These are phyloP conservation scores for Stephanodiscus minutulus DNA, from an alignment of 108 stramenopile species.

Conservation along the genomic window DNA sequence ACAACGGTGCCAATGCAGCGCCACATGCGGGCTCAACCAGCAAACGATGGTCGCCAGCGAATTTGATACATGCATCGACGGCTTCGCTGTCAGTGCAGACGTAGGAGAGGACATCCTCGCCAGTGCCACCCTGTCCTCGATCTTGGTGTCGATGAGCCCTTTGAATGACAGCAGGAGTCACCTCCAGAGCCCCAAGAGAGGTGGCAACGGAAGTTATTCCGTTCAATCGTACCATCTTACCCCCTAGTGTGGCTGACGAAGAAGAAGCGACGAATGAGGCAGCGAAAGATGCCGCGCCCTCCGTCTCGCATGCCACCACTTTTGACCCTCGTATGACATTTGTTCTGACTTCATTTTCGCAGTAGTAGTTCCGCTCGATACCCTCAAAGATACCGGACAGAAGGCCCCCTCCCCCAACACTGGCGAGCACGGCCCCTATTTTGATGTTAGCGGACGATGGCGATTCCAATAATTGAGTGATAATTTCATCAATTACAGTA, in stretches of 20 bases:
- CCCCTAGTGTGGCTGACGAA: slow-evolving; percentile 29
- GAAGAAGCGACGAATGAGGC: slow-evolving; percentile 36
- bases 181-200: slow-evolving; percentile 80
- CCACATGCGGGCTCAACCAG: slow-evolving; percentile 94
- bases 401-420: slow-evolving; percentile 92
- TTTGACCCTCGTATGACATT: slow-evolving; percentile 43
- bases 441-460: slow-evolving; percentile 1
- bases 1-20: slow-evolving; percentile 82
- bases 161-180: slow-evolving; percentile 75
- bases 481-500: slow-evolving; percentile 83
- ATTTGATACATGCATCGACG: slow-evolving; percentile 74
- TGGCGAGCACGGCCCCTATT: slow-evolving; percentile 76
- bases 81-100: slow-evolving; percentile 86
- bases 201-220: slow-evolving; percentile 84
- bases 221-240: slow-evolving; percentile 52
- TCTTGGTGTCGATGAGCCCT: slow-evolving; percentile 53
- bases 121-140: slow-evolving; percentile 27
- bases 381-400: slow-evolving; percentile 85
- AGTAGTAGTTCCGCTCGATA: slow-evolving; percentile 52
- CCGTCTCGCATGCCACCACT: slow-evolving; percentile 87
- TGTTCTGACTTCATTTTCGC: slow-evolving; percentile 13
- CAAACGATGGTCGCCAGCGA: slow-evolving; percentile 81
- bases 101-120: slow-evolving; percentile 52
- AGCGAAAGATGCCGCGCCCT: slow-evolving; percentile 86
- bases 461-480: slow-evolving; percentile 50